Evolutionary conservation across 192 early-diverging fungal genomes (phyloP), one percentile per base, ranked within the genome.

Genomic region (Haplosporangium gracile): DNA sequence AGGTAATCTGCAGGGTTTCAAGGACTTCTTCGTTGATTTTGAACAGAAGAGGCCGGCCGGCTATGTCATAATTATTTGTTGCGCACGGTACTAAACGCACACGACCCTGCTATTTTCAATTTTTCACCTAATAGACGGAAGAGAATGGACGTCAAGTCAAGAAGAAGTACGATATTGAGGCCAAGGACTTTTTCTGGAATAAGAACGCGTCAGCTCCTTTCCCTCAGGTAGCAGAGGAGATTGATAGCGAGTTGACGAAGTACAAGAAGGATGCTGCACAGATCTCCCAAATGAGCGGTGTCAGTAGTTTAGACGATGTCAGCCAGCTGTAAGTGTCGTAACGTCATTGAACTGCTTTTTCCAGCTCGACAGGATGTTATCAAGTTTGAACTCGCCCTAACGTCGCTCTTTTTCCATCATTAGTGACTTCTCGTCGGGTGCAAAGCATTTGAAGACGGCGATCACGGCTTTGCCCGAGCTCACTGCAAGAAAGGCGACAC

Each of bases 261-360:
- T 99, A 99, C 89, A 99, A 99, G 89, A 93, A 93, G 78, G 97
- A 99, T 81, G 97, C 98, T 0, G 97, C 98, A 24, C 95, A 96
- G 72, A 94, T 99, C 34, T 98, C 97, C 2, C 90, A 92, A 51
- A 93, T 96, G 82, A 95, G 94, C 77, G 98, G 98, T 36, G 96
- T 95, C 20, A 90, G 81, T n/a, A 94, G 92, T 5, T 77, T 97
- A 32, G 97, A 98, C 22, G 95, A 97, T 78, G 89, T 99, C 53
- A 90, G 89, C 83, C 92, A 94, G 76, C 85, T 93, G 86, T 94
- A 91, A 85, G 92, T 90, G 29, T 32, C 13, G 6, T 11, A 32
- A 73, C 15, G 10, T 11, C n/a, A 2, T 26, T 29, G 29, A 43
- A 11, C 22, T n/a, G 24, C 8, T 57, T 57, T 32, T 15, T 49